phyloP scores from a whole-genome alignment of 306 rosid genomes.

The Inga leiocalycina region DNA sequence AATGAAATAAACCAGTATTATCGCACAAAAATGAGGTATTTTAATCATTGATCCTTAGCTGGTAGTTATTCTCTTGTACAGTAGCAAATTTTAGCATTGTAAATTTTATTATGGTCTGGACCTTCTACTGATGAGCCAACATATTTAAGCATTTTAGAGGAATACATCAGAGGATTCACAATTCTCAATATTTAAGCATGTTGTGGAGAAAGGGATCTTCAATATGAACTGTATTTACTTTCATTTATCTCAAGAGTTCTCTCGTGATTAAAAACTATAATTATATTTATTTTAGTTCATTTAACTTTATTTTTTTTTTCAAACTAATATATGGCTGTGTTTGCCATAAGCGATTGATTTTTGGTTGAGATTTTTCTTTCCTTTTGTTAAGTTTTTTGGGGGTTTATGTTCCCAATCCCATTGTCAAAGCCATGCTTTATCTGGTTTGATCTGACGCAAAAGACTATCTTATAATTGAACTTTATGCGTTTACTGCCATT shows the following conservation, averaged over 20 bases:
- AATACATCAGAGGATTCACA: conserved; percentile 6
- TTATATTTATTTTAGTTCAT: conserved; percentile 4
- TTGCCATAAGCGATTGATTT: conserved; percentile 3
- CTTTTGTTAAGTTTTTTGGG: conserved; percentile 25
- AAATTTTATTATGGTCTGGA: neutral
- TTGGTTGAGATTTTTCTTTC: neutral
- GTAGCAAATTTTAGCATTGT: too few species aligned
- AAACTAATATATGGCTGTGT: conserved; percentile 7
- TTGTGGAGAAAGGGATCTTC: conserved; percentile 22
- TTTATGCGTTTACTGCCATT: conserved; percentile 33
- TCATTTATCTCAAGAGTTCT: conserved; percentile 23
- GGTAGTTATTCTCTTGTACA: too few species aligned
- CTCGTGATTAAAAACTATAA: conserved; percentile 1
- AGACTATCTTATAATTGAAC: conserved; percentile 23
- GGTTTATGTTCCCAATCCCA: conserved; percentile 25
- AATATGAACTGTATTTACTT: conserved; percentile 3
- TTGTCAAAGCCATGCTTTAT: conserved; percentile 25
- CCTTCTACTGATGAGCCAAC: conserved; percentile 19
- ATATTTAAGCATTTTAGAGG: conserved; percentile 20
- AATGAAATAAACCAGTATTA: too few species aligned
- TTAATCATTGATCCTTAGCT: too few species aligned
- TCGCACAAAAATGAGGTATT: too few species aligned
- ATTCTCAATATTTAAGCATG: conserved; percentile 6
- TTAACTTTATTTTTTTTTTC: neutral
- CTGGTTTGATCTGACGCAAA: conserved; percentile 6